A percentile compares a stretch with the other conserved stretches of the same genome.
Evolutionary conservation across 1,284 basidiomycete species (phyloP).

Genomic region (Ustilago crameri): DNA sequence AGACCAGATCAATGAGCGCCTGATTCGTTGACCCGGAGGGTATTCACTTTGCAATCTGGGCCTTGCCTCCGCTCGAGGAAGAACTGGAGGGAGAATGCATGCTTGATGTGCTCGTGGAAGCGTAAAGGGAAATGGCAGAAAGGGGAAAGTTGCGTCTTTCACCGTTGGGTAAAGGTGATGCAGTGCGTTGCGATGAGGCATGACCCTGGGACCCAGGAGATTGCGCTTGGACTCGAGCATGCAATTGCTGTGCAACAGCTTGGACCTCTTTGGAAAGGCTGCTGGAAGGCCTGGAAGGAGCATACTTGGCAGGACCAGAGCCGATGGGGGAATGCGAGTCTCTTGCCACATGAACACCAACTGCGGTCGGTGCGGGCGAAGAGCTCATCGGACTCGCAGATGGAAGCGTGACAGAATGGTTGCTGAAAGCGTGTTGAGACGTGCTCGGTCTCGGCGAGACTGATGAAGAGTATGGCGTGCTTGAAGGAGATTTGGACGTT

Average conservation of each 20-base stretch:
- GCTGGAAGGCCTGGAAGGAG: constrained; percentile 10
- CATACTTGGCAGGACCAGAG: not conserved
- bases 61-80: constrained; percentile 10
- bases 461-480: constrained; percentile 21
- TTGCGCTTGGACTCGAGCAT: constrained; percentile 45
- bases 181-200: constrained; percentile 10
- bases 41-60: constrained; percentile 21
- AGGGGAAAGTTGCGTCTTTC: constrained; percentile 39
- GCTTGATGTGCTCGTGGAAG: constrained; percentile 26
- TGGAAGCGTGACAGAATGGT: constrained; percentile 5
- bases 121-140: constrained; percentile 44
- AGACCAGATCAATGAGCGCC: too few species aligned
- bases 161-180: constrained; percentile 17
- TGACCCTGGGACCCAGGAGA: constrained; percentile 18
- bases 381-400: constrained; percentile 5
- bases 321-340: constrained; percentile 11
- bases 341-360: constrained; percentile 8
- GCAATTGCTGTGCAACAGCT: constrained; percentile 41
- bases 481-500: constrained; percentile 20
- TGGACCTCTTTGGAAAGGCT: constrained; percentile 45
- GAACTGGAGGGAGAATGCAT: constrained; percentile 28
- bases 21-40: not conserved
- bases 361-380: not conserved
- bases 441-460: constrained; percentile 21
- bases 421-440: constrained; percentile 6